Evolutionary conservation across 495 filamentous ascomycete genomes (phyloP).

Genomic region (Cetradonia linearis): DNA sequence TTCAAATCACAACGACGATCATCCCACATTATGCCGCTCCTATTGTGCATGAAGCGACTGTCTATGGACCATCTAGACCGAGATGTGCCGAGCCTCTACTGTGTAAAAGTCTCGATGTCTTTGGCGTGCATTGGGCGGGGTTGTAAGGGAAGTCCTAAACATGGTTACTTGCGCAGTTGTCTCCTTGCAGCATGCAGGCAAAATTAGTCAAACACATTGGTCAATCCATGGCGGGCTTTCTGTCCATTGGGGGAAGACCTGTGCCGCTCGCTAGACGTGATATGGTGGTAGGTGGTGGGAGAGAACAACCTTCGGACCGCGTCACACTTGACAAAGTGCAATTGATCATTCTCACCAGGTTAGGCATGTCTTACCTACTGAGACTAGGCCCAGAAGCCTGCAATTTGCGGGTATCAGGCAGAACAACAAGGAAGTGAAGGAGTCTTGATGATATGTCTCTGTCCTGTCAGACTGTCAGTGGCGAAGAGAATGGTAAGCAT

Average conservation of each 20-base stretch:
- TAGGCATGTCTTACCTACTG: neutral
- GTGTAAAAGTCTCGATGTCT: neutral
- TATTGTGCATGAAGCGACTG: neutral
- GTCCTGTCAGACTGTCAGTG: no score
- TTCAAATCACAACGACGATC: neutral
- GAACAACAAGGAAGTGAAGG: neutral
- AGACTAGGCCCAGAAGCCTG: neutral
- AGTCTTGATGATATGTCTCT: neutral
- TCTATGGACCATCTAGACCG: neutral
- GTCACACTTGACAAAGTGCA: neutral
- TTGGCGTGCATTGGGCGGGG: constrained; percentile 1
- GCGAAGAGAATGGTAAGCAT: no score
- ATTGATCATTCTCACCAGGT: neutral
- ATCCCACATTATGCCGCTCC: neutral
- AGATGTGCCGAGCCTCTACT: neutral
- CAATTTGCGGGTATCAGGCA: neutral
- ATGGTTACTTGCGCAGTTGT: neutral
- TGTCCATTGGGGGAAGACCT: neutral
- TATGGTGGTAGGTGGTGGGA: no score
- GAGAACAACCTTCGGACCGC: neutral
- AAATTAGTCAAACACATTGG: neutral
- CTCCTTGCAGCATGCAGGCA: neutral
- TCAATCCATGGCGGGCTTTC: neutral
- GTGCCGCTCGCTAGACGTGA: constrained; percentile 1
- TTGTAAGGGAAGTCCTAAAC: neutral